phyloP scores from a whole-genome alignment of 73 alveolate genomes.

The Urostyla sp. region DNA sequence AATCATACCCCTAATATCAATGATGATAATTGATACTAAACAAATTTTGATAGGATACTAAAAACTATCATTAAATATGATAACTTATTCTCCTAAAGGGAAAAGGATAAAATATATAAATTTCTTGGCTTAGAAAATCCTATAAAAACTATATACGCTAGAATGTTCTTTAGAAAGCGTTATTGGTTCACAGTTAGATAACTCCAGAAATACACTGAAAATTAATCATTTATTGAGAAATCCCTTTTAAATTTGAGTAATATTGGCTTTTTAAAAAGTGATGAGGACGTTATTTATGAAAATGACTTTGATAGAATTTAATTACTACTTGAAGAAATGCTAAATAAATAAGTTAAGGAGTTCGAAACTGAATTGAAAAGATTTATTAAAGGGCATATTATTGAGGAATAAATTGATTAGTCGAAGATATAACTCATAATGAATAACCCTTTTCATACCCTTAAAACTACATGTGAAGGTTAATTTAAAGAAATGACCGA shows the following conservation, averaged over 20 bases:
- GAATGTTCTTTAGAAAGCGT: slow-evolving; percentile 59
- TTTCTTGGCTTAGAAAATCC: neutral
- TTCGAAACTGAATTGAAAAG: slow-evolving; percentile 22
- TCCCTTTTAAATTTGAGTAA: neutral
- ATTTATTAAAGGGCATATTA: neutral
- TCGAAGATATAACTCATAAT: slow-evolving; percentile 30
- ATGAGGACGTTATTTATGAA: slow-evolving; percentile 43
- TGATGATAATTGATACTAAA: neutral
- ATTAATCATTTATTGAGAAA: neutral
- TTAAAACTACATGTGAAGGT: slow-evolving; percentile 34
- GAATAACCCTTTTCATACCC: slow-evolving; percentile 8
- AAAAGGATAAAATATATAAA: neutral
- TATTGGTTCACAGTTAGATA: slow-evolving; percentile 34
- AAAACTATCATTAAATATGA: slow-evolving; percentile 6
- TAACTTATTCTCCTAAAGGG: slow-evolving; percentile 33
- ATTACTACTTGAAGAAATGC: slow-evolving; percentile 24
- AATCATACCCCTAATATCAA: slow-evolving; percentile 6
- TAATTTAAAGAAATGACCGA: neutral
- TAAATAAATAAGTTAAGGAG: neutral
- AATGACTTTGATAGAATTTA: slow-evolving; percentile 47
- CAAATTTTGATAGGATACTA: slow-evolving; percentile 32
- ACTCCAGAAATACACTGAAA: slow-evolving; percentile 1
- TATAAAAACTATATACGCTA: slow-evolving; percentile 33
- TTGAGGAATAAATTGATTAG: neutral
- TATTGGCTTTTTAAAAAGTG: slow-evolving; percentile 34